Percentiles rank a stretch among this genome's conserved stretches.
phyloP scores from a whole-genome alignment of 371 early-diverging fungal species.

The Massospora cicadina region DNA sequence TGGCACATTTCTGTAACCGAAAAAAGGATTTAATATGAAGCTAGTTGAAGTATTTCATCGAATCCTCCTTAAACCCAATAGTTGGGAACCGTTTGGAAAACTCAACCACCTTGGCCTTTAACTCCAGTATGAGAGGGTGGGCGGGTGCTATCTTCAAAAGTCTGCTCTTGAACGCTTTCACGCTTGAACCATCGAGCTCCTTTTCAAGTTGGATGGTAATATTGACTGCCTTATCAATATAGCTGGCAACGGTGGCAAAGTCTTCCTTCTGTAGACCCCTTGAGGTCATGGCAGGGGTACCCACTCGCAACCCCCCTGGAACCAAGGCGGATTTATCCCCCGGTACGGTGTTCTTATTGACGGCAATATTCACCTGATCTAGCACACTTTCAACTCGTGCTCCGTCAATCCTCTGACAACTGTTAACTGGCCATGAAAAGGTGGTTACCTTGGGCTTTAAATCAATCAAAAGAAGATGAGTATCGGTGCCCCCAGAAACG shows the following conservation, averaged over 20 bases:
- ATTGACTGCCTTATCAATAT: constrained; percentile 66
- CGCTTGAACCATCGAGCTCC: constrained; percentile 27
- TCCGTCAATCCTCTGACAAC: constrained; percentile 57
- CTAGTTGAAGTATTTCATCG: constrained; percentile 25
- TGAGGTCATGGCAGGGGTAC: constrained; percentile 94
- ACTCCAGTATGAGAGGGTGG: constrained; percentile 27
- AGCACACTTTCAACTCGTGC: constrained; percentile 86
- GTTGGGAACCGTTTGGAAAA: constrained; percentile 52
- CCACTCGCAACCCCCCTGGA: constrained; percentile 87
- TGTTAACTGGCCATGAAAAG: background rate
- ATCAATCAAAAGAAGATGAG: constrained; percentile 80
- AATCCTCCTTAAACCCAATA: constrained; percentile 39
- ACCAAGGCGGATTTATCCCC: constrained; percentile 89
- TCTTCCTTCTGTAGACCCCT: constrained; percentile 80
- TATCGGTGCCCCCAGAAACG: constrained; percentile 89
- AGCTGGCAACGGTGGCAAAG: constrained; percentile 64
- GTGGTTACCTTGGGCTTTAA: constrained; percentile 41
- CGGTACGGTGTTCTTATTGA: constrained; percentile 98
- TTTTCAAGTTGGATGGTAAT: constrained; percentile 41
- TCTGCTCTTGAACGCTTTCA: constrained; percentile 54
- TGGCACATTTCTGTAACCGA: too few species aligned
- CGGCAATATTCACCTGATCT: constrained; percentile 86
- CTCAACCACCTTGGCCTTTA: constrained; percentile 41
- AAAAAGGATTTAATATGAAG: too few species aligned
- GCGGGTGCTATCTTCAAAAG: constrained; percentile 31